Evolutionary conservation across 2,329 filamentous ascomycete species (phyloP).

Genomic region (Stagonosporopsis rhizophila): DNA sequence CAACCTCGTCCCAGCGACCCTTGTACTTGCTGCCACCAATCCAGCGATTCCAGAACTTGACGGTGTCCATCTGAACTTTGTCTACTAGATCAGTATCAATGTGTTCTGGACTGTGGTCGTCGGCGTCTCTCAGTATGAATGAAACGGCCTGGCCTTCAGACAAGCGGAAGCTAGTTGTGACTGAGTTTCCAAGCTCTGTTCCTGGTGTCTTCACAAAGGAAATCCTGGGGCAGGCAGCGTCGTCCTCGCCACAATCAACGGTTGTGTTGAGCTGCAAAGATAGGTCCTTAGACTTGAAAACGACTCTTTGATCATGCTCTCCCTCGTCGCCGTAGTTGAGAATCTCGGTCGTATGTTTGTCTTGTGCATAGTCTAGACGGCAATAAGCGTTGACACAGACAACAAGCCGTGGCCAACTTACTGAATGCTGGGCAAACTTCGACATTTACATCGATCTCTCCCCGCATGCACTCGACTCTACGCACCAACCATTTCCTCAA

Average conservation of each 20-base stretch:
- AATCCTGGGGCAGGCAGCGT: constrained; percentile 59
- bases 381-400: not conserved
- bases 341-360: constrained; percentile 67
- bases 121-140: constrained; percentile 68
- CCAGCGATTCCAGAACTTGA: constrained; percentile 76
- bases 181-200: constrained; percentile 66
- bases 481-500: constrained; percentile 75
- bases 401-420: constrained; percentile 5
- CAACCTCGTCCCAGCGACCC: constrained; percentile 75
- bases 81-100: constrained; percentile 67
- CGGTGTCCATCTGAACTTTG: constrained; percentile 71
- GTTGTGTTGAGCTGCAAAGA: constrained; percentile 73
- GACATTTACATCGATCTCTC: constrained; percentile 68
- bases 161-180: constrained; percentile 66
- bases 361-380: constrained; percentile 66
- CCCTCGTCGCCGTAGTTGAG: constrained; percentile 42
- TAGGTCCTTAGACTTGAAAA: constrained; percentile 65
- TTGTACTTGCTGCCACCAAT: constrained; percentile 74
- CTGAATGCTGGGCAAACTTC: constrained; percentile 69
- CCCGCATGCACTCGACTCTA: constrained; percentile 75
- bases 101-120: constrained; percentile 63
- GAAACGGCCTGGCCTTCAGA: constrained; percentile 72
- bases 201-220: constrained; percentile 62
- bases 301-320: constrained; percentile 51
- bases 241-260: constrained; percentile 66